Base-by-base conservation (phyloP, 2,329 filamentous ascomycete species). In the Magnaporthiopsis rhizophila region DNA sequence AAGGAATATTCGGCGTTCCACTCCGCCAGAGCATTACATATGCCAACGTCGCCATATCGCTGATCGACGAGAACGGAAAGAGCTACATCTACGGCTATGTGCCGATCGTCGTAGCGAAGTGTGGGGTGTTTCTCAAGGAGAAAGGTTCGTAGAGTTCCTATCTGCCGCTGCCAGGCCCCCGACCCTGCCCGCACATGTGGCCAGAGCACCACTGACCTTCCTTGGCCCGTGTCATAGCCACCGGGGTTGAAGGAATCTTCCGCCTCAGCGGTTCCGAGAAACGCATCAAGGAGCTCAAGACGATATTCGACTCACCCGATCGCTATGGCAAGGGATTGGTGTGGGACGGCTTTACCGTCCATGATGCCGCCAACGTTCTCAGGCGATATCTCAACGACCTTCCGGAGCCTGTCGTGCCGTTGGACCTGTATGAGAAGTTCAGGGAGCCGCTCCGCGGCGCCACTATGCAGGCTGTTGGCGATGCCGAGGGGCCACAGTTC, bases 31-130 rank as follows among this genome's bases (percentile, higher is more conserved):
- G 94, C 78, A 98, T 99, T 75, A 90, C 90, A 66, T 98, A 99
- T 75, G 95, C 95, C 65, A 99, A 98, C 73, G 95, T 99, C 66
- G 95, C 95, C 68, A 99, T 99, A 72, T 98, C 94, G 28, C 85
- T 99, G 34, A 90, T 95, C 69, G 93, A 98, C 74, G 91, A 94
- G 69, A 85, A 95, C 69, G 94, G 94, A 38, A 87, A 95, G 75
- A 97, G 92, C 78, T 98, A 97, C 76, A 97, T 98, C 64, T 99
- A 98, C 75, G 95, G 95, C 72, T 98, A 98, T 73, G 94, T 99
- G 9, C 95, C 95, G 24, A 98, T 99, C 68, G 94, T 99, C 58
- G 94, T 99, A 64, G 95, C 95, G 50, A 99, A 99, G 76, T 98
- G 95, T 75, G 95, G 95, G 67, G 93, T 99, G 4, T 99, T 93